phyloP scores from a whole-genome alignment of 148 eudicot genomes.

The Chenopodium album region DNA sequence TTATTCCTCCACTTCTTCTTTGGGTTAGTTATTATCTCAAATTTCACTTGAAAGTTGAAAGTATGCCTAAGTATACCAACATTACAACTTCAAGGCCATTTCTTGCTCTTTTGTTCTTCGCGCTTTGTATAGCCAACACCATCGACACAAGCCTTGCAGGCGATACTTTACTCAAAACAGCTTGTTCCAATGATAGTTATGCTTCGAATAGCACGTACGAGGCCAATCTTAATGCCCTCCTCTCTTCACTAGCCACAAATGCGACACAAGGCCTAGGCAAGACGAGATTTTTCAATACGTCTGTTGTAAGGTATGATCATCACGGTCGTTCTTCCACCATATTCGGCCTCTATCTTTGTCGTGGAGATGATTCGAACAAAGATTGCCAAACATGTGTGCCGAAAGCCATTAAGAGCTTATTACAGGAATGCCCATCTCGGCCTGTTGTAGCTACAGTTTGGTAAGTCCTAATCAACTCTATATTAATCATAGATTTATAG shows the following conservation, averaged over 20 bases:
- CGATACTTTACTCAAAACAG: background rate
- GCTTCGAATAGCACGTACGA: constrained; percentile 10
- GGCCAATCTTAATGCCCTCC: background rate
- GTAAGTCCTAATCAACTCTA: background rate
- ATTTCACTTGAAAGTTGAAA: too few species aligned
- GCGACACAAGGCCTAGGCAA: background rate
- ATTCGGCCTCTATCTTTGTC: constrained; percentile 20
- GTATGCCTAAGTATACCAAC: background rate
- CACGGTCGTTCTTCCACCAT: background rate
- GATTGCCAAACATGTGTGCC: constrained; percentile 18
- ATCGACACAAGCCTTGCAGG: background rate
- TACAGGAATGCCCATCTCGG: background rate
- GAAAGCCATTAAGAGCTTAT: background rate
- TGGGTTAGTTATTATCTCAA: too few species aligned
- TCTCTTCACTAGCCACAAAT: background rate
- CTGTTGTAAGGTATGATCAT: background rate
- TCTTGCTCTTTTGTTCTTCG: background rate
- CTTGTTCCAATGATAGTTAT: constrained; percentile 5
- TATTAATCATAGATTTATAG: too few species aligned
- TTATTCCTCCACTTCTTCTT: too few species aligned
- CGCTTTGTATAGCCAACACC: background rate
- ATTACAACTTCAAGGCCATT: background rate
- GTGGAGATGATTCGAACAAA: constrained; percentile 18
- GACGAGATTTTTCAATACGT: background rate
- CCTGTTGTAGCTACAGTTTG: constrained; percentile 18